A percentile compares a stretch with the other conserved stretches of the same genome.
phyloP scores from a whole-genome alignment of 768 basidiomycete species.

The Amanita jacksonii region DNA sequence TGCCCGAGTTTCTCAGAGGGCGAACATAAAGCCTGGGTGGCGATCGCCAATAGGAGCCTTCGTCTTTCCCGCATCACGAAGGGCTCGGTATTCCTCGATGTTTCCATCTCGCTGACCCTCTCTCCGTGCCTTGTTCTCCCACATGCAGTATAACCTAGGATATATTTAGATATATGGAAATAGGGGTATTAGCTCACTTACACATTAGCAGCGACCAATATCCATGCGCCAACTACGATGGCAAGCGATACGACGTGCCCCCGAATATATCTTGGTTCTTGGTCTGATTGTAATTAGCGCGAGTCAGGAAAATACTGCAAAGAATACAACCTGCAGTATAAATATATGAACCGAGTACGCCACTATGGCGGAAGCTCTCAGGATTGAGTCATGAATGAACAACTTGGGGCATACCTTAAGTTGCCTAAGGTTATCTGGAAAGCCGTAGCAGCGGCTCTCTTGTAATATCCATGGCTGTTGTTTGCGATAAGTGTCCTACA shows the following conservation, averaged over 20 bases:
- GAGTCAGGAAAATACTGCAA: background rate
- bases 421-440: too few species aligned
- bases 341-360: background rate
- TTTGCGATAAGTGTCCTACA: too few species aligned
- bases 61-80: slow-evolving; percentile 26
- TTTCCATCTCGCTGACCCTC: slow-evolving; percentile 43
- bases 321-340: background rate
- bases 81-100: slow-evolving; percentile 36
- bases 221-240: slow-evolving; percentile 44
- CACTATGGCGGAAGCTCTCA: slow-evolving; percentile 26
- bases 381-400: too few species aligned
- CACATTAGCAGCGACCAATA: slow-evolving; percentile 45
- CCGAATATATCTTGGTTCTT: slow-evolving; percentile 45
- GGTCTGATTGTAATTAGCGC: slow-evolving; percentile 11
- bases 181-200: slow-evolving; percentile 21
- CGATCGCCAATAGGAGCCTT: too few species aligned
- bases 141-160: slow-evolving; percentile 39
- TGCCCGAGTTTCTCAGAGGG: too few species aligned
- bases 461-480: too few species aligned
- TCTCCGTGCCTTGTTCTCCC: slow-evolving; percentile 52
- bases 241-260: slow-evolving; percentile 48
- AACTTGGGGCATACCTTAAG: too few species aligned
- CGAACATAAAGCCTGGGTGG: too few species aligned
- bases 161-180: background rate
- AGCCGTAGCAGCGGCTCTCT: too few species aligned